These are phyloP conservation scores for Aurinia saxatilis DNA, from an alignment of 345 rosid genomes.

Conservation along the genomic window DNA sequence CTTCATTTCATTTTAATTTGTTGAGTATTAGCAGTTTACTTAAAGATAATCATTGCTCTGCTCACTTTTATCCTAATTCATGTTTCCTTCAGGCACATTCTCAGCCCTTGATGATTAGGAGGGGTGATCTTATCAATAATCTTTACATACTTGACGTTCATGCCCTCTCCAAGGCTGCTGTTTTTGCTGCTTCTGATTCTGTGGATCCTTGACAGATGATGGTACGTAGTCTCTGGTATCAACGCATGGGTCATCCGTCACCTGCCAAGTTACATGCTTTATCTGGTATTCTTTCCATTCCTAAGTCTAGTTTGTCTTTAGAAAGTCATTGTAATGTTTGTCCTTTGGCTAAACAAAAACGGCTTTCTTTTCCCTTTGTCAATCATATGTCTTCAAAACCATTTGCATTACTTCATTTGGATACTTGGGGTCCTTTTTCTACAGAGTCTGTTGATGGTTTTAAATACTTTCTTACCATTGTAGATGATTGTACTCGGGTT, in stretches of 20 bases:
- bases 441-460: too few species aligned
- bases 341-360: neutral
- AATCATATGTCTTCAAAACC: accelerated
- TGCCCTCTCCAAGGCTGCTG: too few species aligned
- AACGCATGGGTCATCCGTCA: neutral
- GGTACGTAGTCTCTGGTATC: neutral
- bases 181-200: neutral
- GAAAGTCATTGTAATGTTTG: too few species aligned
- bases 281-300: too few species aligned
- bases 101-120: neutral
- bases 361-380: neutral
- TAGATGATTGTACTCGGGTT: neutral
- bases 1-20: neutral
- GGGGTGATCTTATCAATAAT: neutral
- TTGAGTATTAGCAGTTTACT: neutral
- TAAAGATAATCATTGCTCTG: neutral
- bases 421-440: neutral
- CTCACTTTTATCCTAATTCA: neutral
- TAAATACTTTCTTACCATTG: neutral
- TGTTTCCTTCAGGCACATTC: neutral
- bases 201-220: neutral
- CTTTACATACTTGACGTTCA: neutral
- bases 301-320: too few species aligned
- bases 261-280: neutral
- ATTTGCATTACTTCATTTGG: neutral